A percentile compares a stretch with the other conserved stretches of the same genome.
Evolutionary conservation across 2,329 filamentous ascomycete species (phyloP).

Genomic region (Penicillium sp.): DNA sequence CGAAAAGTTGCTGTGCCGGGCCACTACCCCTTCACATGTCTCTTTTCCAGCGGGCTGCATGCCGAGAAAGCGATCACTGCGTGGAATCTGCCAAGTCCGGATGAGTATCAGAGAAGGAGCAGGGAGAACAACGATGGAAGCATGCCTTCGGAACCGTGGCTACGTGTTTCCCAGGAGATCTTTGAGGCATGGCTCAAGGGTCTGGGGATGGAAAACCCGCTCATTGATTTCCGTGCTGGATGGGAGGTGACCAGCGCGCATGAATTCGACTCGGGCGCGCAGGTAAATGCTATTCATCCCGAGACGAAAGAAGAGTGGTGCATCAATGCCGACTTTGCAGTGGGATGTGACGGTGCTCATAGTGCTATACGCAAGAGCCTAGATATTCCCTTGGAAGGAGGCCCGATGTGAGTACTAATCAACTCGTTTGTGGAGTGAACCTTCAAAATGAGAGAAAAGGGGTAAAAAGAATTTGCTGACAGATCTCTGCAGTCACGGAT

Average conservation of each 20-base stretch:
- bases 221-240: slow-evolving; percentile 26
- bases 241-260: slow-evolving; percentile 19
- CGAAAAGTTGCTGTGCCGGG: too few species aligned
- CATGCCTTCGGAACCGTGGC: slow-evolving; percentile 26
- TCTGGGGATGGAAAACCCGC: background rate
- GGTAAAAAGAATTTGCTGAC: background rate
- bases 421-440: background rate
- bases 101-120: slow-evolving; percentile 13
- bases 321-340: slow-evolving; percentile 20
- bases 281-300: slow-evolving; percentile 12
- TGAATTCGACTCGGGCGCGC: slow-evolving; percentile 16
- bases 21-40: too few species aligned
- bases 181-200: slow-evolving; percentile 33
- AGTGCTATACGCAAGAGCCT: slow-evolving; percentile 5
- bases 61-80: too few species aligned
- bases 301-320: too few species aligned
- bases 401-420: slow-evolving; percentile 5
- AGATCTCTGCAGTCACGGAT: background rate
- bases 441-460: too few species aligned
- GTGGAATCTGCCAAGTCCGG: background rate
- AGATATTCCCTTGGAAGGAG: slow-evolving; percentile 3
- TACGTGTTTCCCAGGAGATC: slow-evolving; percentile 29
- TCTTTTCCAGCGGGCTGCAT: too few species aligned
- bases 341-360: slow-evolving; percentile 20
- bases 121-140: slow-evolving; percentile 27